phyloP scores from a whole-genome alignment of 305 asterid genomes.

The Fraxinus sp. region DNA sequence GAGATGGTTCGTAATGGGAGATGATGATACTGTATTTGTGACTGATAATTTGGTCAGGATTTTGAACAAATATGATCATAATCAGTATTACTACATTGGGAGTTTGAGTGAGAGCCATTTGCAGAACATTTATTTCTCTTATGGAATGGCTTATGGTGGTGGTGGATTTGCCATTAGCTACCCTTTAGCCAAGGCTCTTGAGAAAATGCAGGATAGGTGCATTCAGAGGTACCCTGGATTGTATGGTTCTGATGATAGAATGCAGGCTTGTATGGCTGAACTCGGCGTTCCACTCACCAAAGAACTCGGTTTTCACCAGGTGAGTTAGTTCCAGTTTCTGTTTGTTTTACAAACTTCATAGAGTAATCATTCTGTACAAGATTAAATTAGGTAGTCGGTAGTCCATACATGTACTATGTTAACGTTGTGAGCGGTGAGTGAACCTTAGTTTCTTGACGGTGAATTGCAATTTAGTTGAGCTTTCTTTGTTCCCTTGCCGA shows the following conservation, averaged over 20 bases:
- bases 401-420: background rate
- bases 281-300: constrained; percentile 75
- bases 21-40: constrained; percentile 67
- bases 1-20: constrained; percentile 77
- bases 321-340: constrained; percentile 2
- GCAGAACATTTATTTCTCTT: constrained; percentile 39
- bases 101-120: constrained; percentile 36
- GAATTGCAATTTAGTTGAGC: background rate
- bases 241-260: constrained; percentile 66
- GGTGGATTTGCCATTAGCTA: constrained; percentile 78
- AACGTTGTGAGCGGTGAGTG: background rate
- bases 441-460: background rate
- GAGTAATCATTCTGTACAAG: background rate
- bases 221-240: constrained; percentile 58
- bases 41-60: constrained; percentile 63
- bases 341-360: background rate
- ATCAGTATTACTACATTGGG: constrained; percentile 60
- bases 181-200: constrained; percentile 60
- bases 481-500: background rate
- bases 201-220: constrained; percentile 61
- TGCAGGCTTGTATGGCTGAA: constrained; percentile 76
- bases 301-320: constrained; percentile 78
- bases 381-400: background rate
- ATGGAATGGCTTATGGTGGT: constrained; percentile 71
- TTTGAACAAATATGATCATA: constrained; percentile 60